Percentiles rank a stretch among this genome's conserved stretches.
Evolutionary conservation across 2,329 filamentous ascomycete genomes (phyloP).

Genomic region (Neoascochyta sp.): DNA sequence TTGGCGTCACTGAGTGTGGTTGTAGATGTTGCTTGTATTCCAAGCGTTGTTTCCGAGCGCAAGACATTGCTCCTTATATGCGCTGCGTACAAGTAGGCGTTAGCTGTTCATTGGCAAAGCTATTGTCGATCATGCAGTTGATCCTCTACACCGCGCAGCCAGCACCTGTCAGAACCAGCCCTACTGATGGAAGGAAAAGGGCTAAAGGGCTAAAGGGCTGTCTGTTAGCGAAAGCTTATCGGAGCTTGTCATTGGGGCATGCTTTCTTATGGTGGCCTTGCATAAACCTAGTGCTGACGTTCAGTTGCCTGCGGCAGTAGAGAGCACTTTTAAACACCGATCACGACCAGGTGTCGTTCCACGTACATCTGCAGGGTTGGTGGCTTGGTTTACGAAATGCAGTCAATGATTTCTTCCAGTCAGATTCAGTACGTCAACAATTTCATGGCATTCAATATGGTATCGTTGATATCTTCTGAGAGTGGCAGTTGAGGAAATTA

Average conservation of each 20-base stretch:
- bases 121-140: neutral
- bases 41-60: no score
- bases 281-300: constrained; percentile 2
- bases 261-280: neutral
- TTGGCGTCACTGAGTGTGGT: neutral
- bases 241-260: constrained; percentile 3
- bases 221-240: constrained; percentile 1
- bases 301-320: constrained; percentile 1
- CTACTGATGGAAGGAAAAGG: constrained; percentile 1
- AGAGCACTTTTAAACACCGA: no score
- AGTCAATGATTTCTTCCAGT: no score
- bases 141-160: neutral
- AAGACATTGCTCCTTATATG: neutral
- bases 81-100: neutral
- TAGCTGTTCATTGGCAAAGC: neutral
- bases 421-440: no score
- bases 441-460: no score
- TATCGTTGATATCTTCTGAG: no score
- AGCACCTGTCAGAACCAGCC: neutral
- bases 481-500: no score
- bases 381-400: no score
- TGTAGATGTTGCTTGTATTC: neutral
- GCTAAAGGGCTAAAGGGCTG: constrained; percentile 8
- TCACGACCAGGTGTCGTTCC: no score
- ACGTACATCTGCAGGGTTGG: no score